These are phyloP conservation scores for Pterocarpus macrocarpus DNA, from an alignment of 306 rosid genomes.

Conservation along the genomic window DNA sequence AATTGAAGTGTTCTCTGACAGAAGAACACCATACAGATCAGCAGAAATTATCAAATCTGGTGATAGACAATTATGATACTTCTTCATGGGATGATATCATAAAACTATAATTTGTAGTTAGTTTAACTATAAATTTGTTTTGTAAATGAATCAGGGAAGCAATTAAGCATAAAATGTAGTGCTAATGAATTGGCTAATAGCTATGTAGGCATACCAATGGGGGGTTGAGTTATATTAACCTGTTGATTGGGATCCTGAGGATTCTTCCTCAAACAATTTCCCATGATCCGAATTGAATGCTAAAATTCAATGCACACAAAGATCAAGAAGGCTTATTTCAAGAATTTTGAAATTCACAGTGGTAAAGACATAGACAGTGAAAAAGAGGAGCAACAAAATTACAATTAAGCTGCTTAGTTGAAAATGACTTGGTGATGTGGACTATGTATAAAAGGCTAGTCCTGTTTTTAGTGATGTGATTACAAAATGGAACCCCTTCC, in stretches of 20 bases:
- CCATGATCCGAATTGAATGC: constrained; percentile 40
- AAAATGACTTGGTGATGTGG: constrained; percentile 41
- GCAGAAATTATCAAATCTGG: no score
- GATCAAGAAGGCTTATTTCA: not conserved
- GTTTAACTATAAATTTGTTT: not conserved
- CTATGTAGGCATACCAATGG: constrained; percentile 34
- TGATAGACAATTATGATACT: no score
- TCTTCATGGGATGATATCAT: no score
- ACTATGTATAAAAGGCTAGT: constrained; percentile 21
- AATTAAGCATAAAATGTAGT: no score
- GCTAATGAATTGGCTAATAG: no score
- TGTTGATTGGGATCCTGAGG: constrained; percentile 40
- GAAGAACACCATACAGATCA: not conserved
- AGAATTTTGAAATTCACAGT: not conserved
- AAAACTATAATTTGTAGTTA: not conserved
- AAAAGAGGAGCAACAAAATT: not conserved
- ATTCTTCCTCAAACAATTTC: constrained; percentile 43
- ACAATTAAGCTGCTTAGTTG: constrained; percentile 29
- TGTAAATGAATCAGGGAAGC: no score
- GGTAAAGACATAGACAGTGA: no score
- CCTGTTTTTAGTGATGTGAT: not conserved
- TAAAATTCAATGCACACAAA: not conserved
- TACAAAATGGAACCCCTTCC: not conserved
- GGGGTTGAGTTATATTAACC: constrained; percentile 26
- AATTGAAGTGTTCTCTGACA: not conserved